Conservation (phyloP, 148 eudicot species). For the Euryodendron excelsum region DNA sequence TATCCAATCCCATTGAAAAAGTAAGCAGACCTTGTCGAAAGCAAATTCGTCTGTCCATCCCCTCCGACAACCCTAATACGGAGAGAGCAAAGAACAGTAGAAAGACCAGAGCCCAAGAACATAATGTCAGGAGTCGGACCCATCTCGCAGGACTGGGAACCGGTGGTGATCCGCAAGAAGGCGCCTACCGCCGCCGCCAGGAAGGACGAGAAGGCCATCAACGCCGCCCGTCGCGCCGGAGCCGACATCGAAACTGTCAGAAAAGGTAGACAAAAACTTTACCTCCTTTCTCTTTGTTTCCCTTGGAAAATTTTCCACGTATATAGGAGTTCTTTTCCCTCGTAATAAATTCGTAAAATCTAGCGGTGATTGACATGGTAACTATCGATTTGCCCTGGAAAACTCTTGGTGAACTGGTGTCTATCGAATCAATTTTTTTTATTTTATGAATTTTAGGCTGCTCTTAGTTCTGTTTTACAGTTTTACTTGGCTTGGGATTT, state of each 20-base stretch:
- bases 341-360: background rate
- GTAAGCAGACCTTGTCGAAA: too few relatives aligned
- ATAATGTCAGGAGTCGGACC: constrained; percentile 50
- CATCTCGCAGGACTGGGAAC: constrained; percentile 80
- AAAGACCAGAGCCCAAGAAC: background rate
- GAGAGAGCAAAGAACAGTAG: background rate
- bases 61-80: too few relatives aligned
- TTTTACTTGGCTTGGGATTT: too few relatives aligned
- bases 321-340: background rate
- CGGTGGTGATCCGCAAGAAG: constrained; percentile 76
- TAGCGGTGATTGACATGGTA: background rate
- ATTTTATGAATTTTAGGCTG: too few relatives aligned
- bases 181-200: constrained; percentile 80
- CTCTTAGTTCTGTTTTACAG: too few relatives aligned
- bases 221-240: constrained; percentile 90
- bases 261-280: constrained; percentile 36
- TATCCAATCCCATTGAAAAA: too few relatives aligned
- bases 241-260: constrained; percentile 80
- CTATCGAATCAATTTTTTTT: too few relatives aligned
- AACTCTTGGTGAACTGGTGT: too few relatives aligned
- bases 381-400: too few relatives aligned
- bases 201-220: constrained; percentile 85
- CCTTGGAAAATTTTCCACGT: background rate
- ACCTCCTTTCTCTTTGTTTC: background rate
- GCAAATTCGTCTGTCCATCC: too few relatives aligned